These are phyloP conservation scores for Trichaptum fuscoviolaceum DNA, from an alignment of 768 basidiomycete species.

Conservation along the genomic window DNA sequence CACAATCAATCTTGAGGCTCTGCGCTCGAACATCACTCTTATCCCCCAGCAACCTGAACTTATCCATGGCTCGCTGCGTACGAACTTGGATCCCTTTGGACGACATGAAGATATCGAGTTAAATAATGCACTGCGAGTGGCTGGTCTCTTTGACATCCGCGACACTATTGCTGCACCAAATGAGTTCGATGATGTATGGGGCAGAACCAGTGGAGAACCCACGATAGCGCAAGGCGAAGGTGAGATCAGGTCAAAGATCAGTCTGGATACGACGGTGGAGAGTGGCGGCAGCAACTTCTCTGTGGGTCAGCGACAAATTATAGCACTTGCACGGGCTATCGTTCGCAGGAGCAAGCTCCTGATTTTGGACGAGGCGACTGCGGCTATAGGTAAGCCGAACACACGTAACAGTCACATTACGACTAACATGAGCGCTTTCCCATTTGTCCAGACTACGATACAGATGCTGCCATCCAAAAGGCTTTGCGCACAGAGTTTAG, in stretches of 20 bases:
- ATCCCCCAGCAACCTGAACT: constrained; percentile 40
- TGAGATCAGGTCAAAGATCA: constrained; percentile 17
- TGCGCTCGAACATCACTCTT: constrained; percentile 56
- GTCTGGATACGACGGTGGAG: constrained; percentile 18
- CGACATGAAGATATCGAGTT: constrained; percentile 32
- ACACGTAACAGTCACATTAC: background rate
- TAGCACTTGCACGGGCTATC: constrained; percentile 33
- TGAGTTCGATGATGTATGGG: background rate
- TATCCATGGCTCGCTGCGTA: constrained; percentile 26
- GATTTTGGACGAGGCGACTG: constrained; percentile 38
- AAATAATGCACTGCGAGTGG: constrained; percentile 23
- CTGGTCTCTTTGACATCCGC: constrained; percentile 17
- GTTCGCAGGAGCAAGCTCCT: constrained; percentile 12
- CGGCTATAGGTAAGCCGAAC: constrained; percentile 18
- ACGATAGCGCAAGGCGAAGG: constrained; percentile 10
- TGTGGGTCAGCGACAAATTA: constrained; percentile 37
- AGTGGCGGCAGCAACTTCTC: constrained; percentile 16
- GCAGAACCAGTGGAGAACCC: constrained; percentile 5
- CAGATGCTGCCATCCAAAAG: constrained; percentile 39
- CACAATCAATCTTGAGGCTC: constrained; percentile 46
- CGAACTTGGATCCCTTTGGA: constrained; percentile 35
- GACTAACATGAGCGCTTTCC: background rate
- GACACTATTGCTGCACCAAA: constrained; percentile 25
- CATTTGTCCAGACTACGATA: constrained; percentile 32
- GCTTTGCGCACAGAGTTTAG: constrained; percentile 35